Evolutionary conservation across 2,329 filamentous ascomycete species (phyloP).

Genomic region (Lachnum nothofagi): DNA sequence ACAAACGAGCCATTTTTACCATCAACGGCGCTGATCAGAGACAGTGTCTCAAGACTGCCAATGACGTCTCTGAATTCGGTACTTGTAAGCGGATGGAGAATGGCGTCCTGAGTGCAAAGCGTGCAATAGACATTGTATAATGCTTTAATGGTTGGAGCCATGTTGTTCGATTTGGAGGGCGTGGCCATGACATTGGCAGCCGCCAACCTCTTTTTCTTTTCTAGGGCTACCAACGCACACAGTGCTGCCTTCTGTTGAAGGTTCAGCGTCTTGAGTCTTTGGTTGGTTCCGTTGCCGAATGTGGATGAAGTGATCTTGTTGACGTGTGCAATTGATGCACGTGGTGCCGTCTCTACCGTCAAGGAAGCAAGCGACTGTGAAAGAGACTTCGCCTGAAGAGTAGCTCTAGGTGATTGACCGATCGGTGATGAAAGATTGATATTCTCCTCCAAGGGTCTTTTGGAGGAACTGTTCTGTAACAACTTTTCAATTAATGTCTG

Average conservation of each 20-base stretch:
- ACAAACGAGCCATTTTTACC: conserved; percentile 65
- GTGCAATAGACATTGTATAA: conserved; percentile 79
- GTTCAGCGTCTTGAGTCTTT: conserved; percentile 82
- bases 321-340: conserved; percentile 83
- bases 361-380: conserved; percentile 49
- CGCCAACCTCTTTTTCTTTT: conserved; percentile 61
- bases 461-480: conserved; percentile 60
- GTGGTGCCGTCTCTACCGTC: conserved; percentile 74
- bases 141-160: conserved; percentile 75
- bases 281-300: conserved; percentile 82
- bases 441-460: conserved; percentile 75
- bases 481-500: conserved; percentile 53
- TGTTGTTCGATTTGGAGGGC: conserved; percentile 55
- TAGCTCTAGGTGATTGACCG: conserved; percentile 35
- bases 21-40: conserved; percentile 66
- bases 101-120: conserved; percentile 80
- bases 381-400: conserved; percentile 36
- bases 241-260: conserved; percentile 94
- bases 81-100: conserved; percentile 80
- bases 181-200: conserved; percentile 44
- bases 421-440: conserved; percentile 62
- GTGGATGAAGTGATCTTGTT: conserved; percentile 85
- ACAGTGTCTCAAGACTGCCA: conserved; percentile 81
- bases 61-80: conserved; percentile 94
- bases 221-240: conserved; percentile 81